A percentile compares a stretch with the other conserved stretches of the same genome.
Evolutionary conservation across 371 early-diverging fungal genomes (phyloP).

Genomic region (Lichtheimia ramosa): DNA sequence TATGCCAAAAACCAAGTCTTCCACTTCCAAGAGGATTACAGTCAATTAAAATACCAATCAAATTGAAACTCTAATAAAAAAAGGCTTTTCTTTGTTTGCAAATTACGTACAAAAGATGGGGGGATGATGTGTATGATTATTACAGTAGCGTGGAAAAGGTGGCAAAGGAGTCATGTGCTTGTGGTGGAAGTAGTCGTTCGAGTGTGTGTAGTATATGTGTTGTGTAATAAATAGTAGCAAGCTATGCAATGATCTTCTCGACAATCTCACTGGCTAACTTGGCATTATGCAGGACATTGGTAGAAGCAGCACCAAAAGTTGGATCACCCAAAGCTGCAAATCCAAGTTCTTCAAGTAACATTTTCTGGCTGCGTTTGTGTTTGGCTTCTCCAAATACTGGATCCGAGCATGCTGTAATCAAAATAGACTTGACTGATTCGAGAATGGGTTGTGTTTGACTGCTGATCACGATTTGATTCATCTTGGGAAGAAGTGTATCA

Average conservation of each 20-base stretch:
- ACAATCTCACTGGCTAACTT: constrained; percentile 63
- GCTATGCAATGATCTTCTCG: constrained; percentile 51
- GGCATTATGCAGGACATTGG: constrained; percentile 52
- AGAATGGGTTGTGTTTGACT: constrained; percentile 70
- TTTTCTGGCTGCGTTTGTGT: constrained; percentile 46
- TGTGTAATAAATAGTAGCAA: too few relatives aligned
- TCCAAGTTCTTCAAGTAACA: constrained; percentile 57
- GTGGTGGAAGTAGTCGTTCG: too few relatives aligned
- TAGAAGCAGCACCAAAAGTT: constrained; percentile 43
- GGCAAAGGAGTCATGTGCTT: too few relatives aligned
- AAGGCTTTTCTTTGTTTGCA: neutral
- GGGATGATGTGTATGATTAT: too few relatives aligned
- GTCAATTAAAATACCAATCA: neutral
- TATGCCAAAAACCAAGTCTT: constrained; percentile 44
- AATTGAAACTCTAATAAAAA: neutral
- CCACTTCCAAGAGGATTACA: constrained; percentile 10
- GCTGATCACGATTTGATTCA: constrained; percentile 73
- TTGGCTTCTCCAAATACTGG: constrained; percentile 52
- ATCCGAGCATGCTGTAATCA: constrained; percentile 74
- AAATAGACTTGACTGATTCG: constrained; percentile 75
- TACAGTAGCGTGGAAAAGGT: too few relatives aligned
- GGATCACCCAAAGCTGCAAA: constrained; percentile 46
- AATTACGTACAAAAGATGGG: too few relatives aligned
- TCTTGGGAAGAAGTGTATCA: constrained; percentile 72
- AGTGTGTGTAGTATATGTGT: too few relatives aligned